Percentiles rank a stretch among this genome's conserved stretches.
These are phyloP conservation scores for Rhizopus delemar DNA, from an alignment of 371 early-diverging fungal genomes.

Conservation along the genomic window DNA sequence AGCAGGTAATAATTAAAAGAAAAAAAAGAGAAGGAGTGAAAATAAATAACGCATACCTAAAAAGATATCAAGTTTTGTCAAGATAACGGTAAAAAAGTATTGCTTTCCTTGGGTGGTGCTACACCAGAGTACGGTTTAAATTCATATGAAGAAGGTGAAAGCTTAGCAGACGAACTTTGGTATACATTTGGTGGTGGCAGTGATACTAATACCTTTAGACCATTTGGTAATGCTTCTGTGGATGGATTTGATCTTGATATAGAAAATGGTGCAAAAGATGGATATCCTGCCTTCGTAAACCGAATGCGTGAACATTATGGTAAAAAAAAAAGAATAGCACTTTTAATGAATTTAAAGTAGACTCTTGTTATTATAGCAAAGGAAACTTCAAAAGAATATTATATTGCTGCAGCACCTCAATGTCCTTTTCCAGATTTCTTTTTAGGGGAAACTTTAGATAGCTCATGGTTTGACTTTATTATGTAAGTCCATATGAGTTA, in stretches of 20 bases:
- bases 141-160: constrained; percentile 43
- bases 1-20: constrained; percentile 19
- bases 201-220: constrained; percentile 30
- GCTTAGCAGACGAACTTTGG: constrained; percentile 65
- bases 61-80: constrained; percentile 61
- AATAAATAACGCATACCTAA: neutral
- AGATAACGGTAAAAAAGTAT: constrained; percentile 46
- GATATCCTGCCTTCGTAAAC: constrained; percentile 56
- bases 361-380: constrained; percentile 9
- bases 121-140: constrained; percentile 60
- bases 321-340: neutral
- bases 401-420: constrained; percentile 60
- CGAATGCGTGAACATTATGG: constrained; percentile 43
- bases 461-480: constrained; percentile 53
- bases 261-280: constrained; percentile 58
- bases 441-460: constrained; percentile 44
- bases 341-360: neutral
- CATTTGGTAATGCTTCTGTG: constrained; percentile 64
- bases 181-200: constrained; percentile 61
- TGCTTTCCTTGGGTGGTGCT: constrained; percentile 66
- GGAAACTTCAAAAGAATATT: constrained; percentile 39
- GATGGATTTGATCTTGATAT: constrained; percentile 78
- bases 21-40: neutral
- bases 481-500: constrained; percentile 11
- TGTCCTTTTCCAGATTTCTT: constrained; percentile 58